Evolutionary conservation across 2,329 filamentous ascomycete genomes (phyloP).

Genomic region (Microsporum audouinii): DNA sequence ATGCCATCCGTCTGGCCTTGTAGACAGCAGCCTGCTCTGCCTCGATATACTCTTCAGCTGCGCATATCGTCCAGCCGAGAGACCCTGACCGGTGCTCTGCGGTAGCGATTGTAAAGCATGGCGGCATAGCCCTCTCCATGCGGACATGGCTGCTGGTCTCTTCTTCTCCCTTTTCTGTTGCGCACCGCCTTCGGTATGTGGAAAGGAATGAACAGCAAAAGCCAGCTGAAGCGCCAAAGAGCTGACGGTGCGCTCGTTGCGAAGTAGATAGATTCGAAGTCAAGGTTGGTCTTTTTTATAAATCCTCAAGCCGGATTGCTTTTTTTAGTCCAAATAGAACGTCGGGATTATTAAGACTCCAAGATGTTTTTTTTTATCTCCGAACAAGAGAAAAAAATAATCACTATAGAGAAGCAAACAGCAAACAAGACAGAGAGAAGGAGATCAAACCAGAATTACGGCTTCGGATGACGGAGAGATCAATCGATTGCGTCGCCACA

Average conservation of each 20-base stretch:
- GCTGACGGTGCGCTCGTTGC: background rate
- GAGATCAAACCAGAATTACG: slow-evolving; percentile 13
- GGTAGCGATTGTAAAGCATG: background rate
- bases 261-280: background rate
- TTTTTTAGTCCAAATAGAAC: background rate
- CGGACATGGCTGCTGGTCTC: background rate
- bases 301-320: background rate
- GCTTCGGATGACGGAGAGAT: background rate
- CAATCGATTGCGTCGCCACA: background rate
- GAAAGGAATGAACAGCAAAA: background rate
- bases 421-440: slow-evolving; percentile 4
- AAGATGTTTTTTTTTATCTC: background rate
- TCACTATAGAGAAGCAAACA: slow-evolving; percentile 11
- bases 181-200: background rate
- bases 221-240: background rate
- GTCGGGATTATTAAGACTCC: background rate
- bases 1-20: background rate
- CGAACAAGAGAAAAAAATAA: slow-evolving; percentile 10
- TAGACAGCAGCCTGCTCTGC: slow-evolving; percentile 3
- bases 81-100: background rate
- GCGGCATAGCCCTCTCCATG: slow-evolving; percentile 1
- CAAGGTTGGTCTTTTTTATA: background rate
- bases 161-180: background rate
- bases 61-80: background rate
- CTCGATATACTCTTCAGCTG: background rate